phyloP scores from a whole-genome alignment of 345 rosid genomes.

The Mercurialis annua region DNA sequence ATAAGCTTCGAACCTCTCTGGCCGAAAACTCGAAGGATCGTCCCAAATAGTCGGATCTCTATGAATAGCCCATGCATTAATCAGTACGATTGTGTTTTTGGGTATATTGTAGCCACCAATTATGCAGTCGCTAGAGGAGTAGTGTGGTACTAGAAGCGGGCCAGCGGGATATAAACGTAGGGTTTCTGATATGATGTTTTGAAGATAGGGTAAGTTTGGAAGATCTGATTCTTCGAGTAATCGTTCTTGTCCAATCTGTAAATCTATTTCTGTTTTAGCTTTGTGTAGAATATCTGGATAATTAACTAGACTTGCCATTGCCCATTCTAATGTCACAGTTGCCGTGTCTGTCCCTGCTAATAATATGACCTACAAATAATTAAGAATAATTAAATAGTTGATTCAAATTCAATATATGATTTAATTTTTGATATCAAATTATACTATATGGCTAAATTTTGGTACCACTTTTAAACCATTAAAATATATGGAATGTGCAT shows the following conservation, averaged over 20 bases:
- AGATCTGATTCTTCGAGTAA: constrained; percentile 15
- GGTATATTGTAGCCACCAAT: constrained; percentile 16
- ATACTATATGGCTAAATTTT: too few relatives aligned
- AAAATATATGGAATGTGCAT: too few relatives aligned
- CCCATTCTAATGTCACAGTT: constrained; percentile 17
- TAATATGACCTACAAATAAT: constrained; percentile 17
- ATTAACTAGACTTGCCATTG: constrained; percentile 17
- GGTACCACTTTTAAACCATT: too few relatives aligned
- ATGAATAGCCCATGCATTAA: constrained; percentile 26
- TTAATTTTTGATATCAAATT: too few relatives aligned
- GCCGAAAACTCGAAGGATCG: constrained; percentile 12
- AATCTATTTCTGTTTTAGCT: constrained; percentile 10
- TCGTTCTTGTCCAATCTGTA: constrained; percentile 5
- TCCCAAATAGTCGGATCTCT: constrained; percentile 20
- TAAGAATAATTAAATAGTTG: too few relatives aligned
- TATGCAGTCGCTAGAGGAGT: constrained; percentile 13
- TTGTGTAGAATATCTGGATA: constrained; percentile 6
- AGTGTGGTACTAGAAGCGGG: constrained; percentile 19
- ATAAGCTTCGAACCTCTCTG: constrained; percentile 17
- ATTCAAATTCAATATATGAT: too few relatives aligned
- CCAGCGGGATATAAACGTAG: constrained; percentile 11
- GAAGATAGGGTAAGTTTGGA: constrained; percentile 15
- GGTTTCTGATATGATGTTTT: constrained; percentile 15
- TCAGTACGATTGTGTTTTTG: constrained; percentile 8
- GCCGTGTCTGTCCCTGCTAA: constrained; percentile 17